Base-by-base conservation (phyloP, 352 stramenopile species). In the Globisporangium abappressorium region DNA sequence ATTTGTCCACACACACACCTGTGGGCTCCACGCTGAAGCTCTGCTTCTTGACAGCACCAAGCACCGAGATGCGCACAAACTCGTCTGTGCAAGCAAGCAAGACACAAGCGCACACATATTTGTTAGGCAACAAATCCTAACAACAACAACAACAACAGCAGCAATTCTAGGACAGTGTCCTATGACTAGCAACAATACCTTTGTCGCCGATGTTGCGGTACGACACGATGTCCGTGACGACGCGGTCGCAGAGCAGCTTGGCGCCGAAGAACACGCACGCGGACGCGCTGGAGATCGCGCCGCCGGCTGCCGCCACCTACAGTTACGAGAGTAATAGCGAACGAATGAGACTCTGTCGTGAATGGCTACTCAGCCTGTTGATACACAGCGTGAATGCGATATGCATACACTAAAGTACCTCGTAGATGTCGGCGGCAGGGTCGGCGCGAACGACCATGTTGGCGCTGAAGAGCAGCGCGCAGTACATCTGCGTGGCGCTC, bases 401-500 rank as follows among this genome's bases (percentile, higher is more conserved):
- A 5, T 62, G 46, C 9, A 24, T 14, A 51, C 14, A 58, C 11
- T n/a, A 85, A 8, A 58, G 15, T n/a, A 85, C 73, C 73, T 85
- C 79, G 63, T 82, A 76, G 33, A 91, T 79, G 53, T 90, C 80
- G 63, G 72, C 82, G 18, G 57, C 71, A 0, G 76, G 64, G 57
- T 89, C 80, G 2, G 82, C 81, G 59, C 89, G 81, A 38, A 81
- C 86, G 43, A 91, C 73, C 53, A 93, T 71, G 24, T 82, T 90
- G 4, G 81, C 82, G 2, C 76, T 84, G 41, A 90, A 74, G 43
- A 93, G 69, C 62, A 93, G 49, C 5, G 81, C 73, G 62, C 82
- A 91, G 71, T 91, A 93, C 82, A 93, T 91, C 54, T 93, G 85
- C 66, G 77, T 85, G 46, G 81, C 76, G 41, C 76, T 90, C 54